Conservation (phyloP, 2,329 filamentous ascomycete genomes). For the Pyrenophora seminiperda region DNA sequence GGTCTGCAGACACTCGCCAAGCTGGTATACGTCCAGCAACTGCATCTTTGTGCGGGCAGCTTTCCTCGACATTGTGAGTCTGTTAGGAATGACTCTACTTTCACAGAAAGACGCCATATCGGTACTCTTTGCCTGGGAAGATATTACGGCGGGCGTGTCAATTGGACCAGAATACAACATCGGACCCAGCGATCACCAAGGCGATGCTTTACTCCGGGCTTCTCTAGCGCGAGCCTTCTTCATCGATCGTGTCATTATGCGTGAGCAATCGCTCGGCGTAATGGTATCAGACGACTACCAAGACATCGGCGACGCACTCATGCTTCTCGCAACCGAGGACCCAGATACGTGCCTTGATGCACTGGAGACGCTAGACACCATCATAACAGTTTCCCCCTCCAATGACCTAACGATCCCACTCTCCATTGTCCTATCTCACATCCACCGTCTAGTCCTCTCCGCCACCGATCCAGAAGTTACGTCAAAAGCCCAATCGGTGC, state of each 20-base stretch:
- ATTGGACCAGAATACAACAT: conserved; percentile 30
- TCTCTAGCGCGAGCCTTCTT: conserved; percentile 34
- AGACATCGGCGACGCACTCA: conserved; percentile 30
- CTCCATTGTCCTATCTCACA: conserved; percentile 25
- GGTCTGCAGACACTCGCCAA: conserved; percentile 16
- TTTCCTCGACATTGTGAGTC: conserved; percentile 45
- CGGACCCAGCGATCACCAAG: conserved; percentile 7
- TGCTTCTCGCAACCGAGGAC: conserved; percentile 28
- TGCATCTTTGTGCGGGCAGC: conserved; percentile 45
- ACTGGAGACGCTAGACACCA: conserved; percentile 29
- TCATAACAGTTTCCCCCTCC: conserved; percentile 16
- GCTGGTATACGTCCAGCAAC: conserved; percentile 23
- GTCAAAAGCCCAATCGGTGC: conserved; percentile 35
- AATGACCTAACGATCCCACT: conserved; percentile 21
- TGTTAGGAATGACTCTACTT: conserved; percentile 32
- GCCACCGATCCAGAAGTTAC: conserved; percentile 36
- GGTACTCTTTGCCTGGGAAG: conserved; percentile 27
- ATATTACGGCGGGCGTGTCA: conserved; percentile 22
- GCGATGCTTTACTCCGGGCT: conserved; percentile 24
- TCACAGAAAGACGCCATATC: conserved; percentile 24
- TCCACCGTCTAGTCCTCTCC: conserved; percentile 26
- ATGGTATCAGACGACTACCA: conserved; percentile 27
- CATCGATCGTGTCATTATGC: conserved; percentile 33
- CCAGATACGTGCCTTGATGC: conserved; percentile 35
- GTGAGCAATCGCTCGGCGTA: conserved; percentile 12